Base-by-base conservation (phyloP, 2,329 filamentous ascomycete genomes). In the Trichoderma pleuroti region DNA sequence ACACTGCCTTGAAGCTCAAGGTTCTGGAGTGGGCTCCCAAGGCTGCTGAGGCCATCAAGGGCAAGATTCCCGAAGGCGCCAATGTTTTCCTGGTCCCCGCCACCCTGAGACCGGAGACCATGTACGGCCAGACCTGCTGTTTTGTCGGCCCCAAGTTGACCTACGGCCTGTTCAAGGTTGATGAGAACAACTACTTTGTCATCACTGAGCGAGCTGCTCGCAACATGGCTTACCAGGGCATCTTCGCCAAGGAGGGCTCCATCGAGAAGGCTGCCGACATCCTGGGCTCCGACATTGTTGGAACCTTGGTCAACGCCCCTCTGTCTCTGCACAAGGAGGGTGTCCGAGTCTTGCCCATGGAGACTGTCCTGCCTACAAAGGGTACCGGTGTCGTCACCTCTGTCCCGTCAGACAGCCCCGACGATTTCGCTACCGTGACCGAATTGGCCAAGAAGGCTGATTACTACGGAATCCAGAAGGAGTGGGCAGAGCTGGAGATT, bases 111-210 rank as follows among this genome's bases (percentile, higher is more conserved):
- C 93, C 96, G 3, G 96, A 99, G 85, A 99, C 96, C 42, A 98
- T 99, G 95, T 99, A 98, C 79, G 97, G 97, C 52, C 96, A 98
- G 82, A 97, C 91, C 5, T 97, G 93, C 83, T 97, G 94, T 80
- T 99, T 98, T 76, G 93, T 99, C 61, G 93, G 94, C 4, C 95
- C 96, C 11, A 92, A 92, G 78, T 92, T 98, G 77, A 89, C 86
- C 57, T 99, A 99, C 77, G 95, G 95, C 64, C 84, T 99, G 73
- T 98, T 93, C 86, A 92, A 93, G 81, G 88, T 90, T 69, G 88
- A 87, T 26, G 87, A 92, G 73, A 91, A 89, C 74, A 92, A 97
- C 75, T 97, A 93, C 82, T 96, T 91, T 78, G 86, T 98, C 72
- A 87, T 94, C 74, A 97, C 93, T 16, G 90, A 96, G 75, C 87